These are phyloP conservation scores for Aciculosporium take DNA, from an alignment of 2,329 filamentous ascomycete genomes.

Conservation along the genomic window DNA sequence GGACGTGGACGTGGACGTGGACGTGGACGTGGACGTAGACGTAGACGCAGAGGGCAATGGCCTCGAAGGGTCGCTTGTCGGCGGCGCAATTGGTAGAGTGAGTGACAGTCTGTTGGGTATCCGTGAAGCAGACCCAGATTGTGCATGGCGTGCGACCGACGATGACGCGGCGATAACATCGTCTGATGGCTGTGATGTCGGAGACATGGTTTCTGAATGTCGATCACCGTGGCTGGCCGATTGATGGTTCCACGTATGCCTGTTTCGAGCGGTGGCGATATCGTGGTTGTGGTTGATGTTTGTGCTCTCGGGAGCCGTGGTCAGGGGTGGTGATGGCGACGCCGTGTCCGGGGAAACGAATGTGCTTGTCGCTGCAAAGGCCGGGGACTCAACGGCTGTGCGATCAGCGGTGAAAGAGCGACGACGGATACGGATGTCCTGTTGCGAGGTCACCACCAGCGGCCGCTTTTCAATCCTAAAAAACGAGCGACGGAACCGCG, in stretches of 20 bases:
- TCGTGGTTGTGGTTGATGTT: background rate
- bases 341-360: constrained; percentile 11
- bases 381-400: constrained; percentile 14
- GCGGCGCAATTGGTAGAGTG: constrained; percentile 45
- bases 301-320: constrained; percentile 3
- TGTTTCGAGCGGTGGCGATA: background rate
- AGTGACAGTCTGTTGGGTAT: constrained; percentile 45
- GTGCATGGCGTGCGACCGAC: constrained; percentile 30
- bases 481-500: constrained; percentile 7
- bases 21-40: constrained; percentile 16
- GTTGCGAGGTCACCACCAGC: constrained; percentile 21
- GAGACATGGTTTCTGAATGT: constrained; percentile 17
- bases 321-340: constrained; percentile 2
- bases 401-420: constrained; percentile 26
- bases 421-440: constrained; percentile 26
- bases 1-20: too few relatives aligned
- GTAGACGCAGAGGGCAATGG: constrained; percentile 31
- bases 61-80: constrained; percentile 36
- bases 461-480: constrained; percentile 13
- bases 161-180: constrained; percentile 25
- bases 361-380: constrained; percentile 9
- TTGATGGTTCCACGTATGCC: background rate
- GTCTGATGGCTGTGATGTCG: constrained; percentile 22
- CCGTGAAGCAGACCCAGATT: constrained; percentile 39
- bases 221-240: background rate